Base-by-base conservation (phyloP, 495 filamentous ascomycete genomes). In the Talaromyces stipitatus region DNA sequence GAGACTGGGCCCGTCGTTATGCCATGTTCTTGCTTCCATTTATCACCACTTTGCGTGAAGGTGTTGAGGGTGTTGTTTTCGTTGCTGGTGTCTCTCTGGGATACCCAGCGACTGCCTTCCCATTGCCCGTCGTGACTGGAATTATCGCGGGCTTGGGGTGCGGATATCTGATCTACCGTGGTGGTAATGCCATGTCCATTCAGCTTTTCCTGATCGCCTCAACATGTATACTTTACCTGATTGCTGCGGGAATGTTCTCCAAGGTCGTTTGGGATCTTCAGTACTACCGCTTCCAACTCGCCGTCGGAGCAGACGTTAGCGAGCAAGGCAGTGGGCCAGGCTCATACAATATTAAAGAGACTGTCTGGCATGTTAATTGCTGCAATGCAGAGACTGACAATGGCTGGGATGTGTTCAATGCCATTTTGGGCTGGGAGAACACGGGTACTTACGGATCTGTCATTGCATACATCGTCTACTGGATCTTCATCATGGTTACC, bases 281-380 rank as follows among this genome's bases (percentile, higher is more conserved):
- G 62, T 47, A 45, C 11, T 43, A 58, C 48, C 22, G 14, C 30
- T 50, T 58, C 23, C 47, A 29, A 20, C 10, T 0, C 7, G 30
- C 23, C 18, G 33, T 51, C 5, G 90, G 91, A 14, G 82, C 84
- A 9, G 91, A 96, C 68, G 83, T 82, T 2, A 76, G 81, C 0
- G 91, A 95, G 66, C 73, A 80, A 1, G 92, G 92, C 2, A 67
- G 80, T 9, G 92, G 92, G 0, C 79, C 91, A 0, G 92, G 92
- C 3, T 94, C 89, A 0, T 97, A 97, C 70, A 85, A 96, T 66
- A 92, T 96, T 60, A 75, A 78, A 26, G 72, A 84, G 60, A 91
- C 83, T 48, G 90, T 96, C 2, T 96, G 92, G 92, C 92, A 97
- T 64, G 83, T 95, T 50, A 95, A 96, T 63, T 95, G 89, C 74